These are phyloP conservation scores for Collybiopsis luxurians DNA, from an alignment of 768 basidiomycete genomes.

Conservation along the genomic window DNA sequence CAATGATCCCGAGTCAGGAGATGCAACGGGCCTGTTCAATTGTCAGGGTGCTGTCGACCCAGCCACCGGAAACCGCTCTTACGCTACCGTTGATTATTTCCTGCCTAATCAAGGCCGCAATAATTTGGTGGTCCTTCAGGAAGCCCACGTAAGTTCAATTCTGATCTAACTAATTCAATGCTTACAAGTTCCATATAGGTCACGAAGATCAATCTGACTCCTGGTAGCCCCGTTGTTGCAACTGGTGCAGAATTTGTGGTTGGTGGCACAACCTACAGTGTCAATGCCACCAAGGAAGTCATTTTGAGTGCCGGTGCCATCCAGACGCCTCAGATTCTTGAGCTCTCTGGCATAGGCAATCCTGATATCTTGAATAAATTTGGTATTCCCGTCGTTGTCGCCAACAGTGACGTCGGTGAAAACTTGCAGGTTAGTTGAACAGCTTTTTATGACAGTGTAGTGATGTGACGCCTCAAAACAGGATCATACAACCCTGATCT, in stretches of 20 bases:
- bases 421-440: conserved; percentile 34
- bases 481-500: background rate
- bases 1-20: conserved; percentile 2
- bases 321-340: conserved; percentile 44
- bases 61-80: conserved; percentile 5
- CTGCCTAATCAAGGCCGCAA: conserved; percentile 4
- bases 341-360: conserved; percentile 52
- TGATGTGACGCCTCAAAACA: too few relatives aligned
- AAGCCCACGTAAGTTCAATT: conserved; percentile 18
- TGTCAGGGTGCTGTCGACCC: background rate
- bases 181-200: background rate
- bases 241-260: conserved; percentile 39
- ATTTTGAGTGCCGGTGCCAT: conserved; percentile 35
- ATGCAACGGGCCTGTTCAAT: conserved; percentile 1
- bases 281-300: conserved; percentile 41
- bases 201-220: conserved; percentile 15
- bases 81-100: conserved; percentile 7
- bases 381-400: conserved; percentile 23
- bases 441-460: background rate
- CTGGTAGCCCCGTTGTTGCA: conserved; percentile 24
- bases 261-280: conserved; percentile 24
- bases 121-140: conserved; percentile 25
- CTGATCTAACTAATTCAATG: background rate
- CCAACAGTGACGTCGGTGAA: conserved; percentile 37
- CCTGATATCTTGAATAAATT: conserved; percentile 29